Percentiles rank a stretch among this genome's conserved stretches.
These are phyloP conservation scores for Zygnema cylindricum DNA, from an alignment of 139 green algal species.

Conservation along the genomic window DNA sequence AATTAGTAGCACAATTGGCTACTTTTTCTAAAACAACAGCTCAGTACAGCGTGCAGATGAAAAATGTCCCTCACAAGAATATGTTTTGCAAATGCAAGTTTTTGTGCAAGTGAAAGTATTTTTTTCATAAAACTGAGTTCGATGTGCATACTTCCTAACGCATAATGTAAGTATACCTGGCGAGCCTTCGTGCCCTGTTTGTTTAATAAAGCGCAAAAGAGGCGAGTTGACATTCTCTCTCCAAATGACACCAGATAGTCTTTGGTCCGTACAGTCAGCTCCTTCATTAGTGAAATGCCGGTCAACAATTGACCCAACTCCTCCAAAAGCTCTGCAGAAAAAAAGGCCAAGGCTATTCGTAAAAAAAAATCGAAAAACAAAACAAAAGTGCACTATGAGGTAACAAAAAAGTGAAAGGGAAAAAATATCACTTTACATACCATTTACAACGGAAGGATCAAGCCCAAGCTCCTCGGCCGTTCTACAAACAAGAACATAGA, in stretches of 20 bases:
- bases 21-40: no score
- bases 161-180: no score
- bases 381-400: not conserved
- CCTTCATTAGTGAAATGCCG: slow-evolving; percentile 73
- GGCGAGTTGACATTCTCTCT: slow-evolving; percentile 92
- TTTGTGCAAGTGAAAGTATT: no score
- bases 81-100: no score
- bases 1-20: no score
- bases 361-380: not conserved
- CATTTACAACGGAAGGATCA: slow-evolving; percentile 17
- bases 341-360: slow-evolving; percentile 27
- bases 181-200: slow-evolving; percentile 27
- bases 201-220: slow-evolving; percentile 88
- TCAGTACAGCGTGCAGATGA: no score
- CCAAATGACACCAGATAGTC: slow-evolving; percentile 97
- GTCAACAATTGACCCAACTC: slow-evolving; percentile 66
- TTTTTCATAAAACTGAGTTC: no score
- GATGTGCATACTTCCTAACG: no score
- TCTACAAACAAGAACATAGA: slow-evolving; percentile 45
- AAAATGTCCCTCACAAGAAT: no score
- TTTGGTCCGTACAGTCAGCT: slow-evolving; percentile 86
- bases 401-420: no score
- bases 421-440: no score
- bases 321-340: slow-evolving; percentile 64
- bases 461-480: slow-evolving; percentile 60